phyloP scores from a whole-genome alignment of 169 alveolate species.

The Cryptosporidium sp. region DNA sequence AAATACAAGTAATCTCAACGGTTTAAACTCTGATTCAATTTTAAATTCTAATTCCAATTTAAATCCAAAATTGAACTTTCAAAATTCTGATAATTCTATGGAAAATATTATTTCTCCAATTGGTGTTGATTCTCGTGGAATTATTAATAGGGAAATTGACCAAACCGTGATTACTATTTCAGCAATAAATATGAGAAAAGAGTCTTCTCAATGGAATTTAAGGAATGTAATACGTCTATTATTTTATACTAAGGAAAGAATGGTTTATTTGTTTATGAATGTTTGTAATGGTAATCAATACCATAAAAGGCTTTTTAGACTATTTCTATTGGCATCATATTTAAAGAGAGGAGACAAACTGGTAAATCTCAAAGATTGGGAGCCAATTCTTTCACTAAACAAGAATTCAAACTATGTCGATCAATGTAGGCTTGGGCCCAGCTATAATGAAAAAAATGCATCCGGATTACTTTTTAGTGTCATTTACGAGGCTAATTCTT shows the following conservation, averaged over 20 bases:
- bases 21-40: not conserved
- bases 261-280: slow-evolving; percentile 63
- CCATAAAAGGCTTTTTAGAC: slow-evolving; percentile 62
- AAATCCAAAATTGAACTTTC: not conserved
- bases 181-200: slow-evolving; percentile 7
- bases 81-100: not conserved
- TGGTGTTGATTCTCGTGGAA: not conserved
- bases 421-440: not conserved
- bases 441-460: not conserved
- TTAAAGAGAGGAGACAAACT: slow-evolving; percentile 72
- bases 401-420: not conserved
- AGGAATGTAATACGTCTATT: slow-evolving; percentile 24
- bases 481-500: slow-evolving; percentile 56
- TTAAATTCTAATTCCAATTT: not conserved
- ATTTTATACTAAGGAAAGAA: slow-evolving; percentile 47
- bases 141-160: not conserved
- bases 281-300: slow-evolving; percentile 44
- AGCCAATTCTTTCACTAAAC: slow-evolving; percentile 37
- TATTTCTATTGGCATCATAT: slow-evolving; percentile 61
- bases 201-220: slow-evolving; percentile 52
- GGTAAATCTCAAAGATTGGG: slow-evolving; percentile 65
- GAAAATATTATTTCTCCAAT: not conserved
- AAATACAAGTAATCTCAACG: not conserved
- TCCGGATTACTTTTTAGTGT: slow-evolving; percentile 71
- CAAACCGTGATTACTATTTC: slow-evolving; percentile 32